Percentiles rank a stretch among this genome's conserved stretches.
Conservation (phyloP, 2,329 filamentous ascomycete genomes). For the Curvularia eragrostidis region DNA sequence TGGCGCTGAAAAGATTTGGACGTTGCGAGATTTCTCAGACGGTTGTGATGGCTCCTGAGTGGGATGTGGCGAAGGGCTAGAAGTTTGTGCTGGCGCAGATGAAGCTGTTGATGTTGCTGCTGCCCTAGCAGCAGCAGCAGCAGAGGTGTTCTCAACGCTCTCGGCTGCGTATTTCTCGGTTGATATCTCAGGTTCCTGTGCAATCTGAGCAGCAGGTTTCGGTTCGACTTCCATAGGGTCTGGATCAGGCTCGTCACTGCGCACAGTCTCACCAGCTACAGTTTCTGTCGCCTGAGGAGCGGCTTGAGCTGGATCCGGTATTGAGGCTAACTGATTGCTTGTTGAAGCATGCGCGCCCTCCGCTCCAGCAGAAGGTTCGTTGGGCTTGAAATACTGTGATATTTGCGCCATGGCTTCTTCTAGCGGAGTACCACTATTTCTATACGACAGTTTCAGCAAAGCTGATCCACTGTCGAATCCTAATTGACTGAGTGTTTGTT, state of each 20-base stretch:
- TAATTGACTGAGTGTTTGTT: conserved; percentile 86
- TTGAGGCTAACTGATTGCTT: conserved; percentile 36
- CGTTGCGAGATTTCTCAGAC: conserved; percentile 51
- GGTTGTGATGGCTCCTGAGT: conserved; percentile 20
- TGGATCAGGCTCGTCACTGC: conserved; percentile 32
- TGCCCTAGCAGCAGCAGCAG: conserved; percentile 29
- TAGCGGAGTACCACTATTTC: conserved; percentile 75
- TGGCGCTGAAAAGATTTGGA: conserved; percentile 81
- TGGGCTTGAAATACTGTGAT: conserved; percentile 70
- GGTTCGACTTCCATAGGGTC: conserved; percentile 43
- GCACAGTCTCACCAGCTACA: conserved; percentile 36
- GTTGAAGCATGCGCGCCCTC: conserved; percentile 39
- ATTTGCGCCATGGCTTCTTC: conserved; percentile 88
- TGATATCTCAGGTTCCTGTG: conserved; percentile 22
- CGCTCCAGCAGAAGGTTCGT: conserved; percentile 39
- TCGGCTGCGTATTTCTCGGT: conserved; percentile 24
- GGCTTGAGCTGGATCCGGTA: conserved; percentile 30
- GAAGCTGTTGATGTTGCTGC: conserved; percentile 30
- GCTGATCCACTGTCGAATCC: conserved; percentile 86
- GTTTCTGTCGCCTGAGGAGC: conserved; percentile 35
- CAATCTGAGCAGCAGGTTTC: conserved; percentile 21
- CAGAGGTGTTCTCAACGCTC: conserved; percentile 26
- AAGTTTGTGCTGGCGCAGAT: conserved; percentile 23
- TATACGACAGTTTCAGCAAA: conserved; percentile 78
- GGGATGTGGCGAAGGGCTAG: background rate